Base-by-base conservation (phyloP, 2,329 filamentous ascomycete species). In the Fusarium luffae region DNA sequence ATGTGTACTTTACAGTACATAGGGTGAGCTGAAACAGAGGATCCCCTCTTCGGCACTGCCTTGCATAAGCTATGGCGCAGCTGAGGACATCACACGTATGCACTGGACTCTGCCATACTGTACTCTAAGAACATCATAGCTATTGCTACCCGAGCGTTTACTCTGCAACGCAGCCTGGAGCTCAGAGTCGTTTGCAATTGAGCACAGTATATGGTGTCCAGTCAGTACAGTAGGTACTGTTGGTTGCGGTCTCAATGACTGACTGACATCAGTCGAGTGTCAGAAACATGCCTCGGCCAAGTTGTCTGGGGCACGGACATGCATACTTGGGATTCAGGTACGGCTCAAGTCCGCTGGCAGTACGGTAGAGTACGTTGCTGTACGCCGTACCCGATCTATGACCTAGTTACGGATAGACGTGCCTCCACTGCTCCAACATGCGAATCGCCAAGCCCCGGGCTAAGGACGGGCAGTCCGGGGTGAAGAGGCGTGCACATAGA, bases 401-500 rank as follows among this genome's bases (percentile, higher is more conserved):
- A 52, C 68, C 59, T 57, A 59, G 58, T 41, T 61, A 32, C 46
- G 34, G 27, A 49, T 23, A 44, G 42, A 44, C 32, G 16, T 49
- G 44, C 62, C 59, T 66, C 48, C 43, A 54, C 52, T 59, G 61
- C 55, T 68, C 55, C 58, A 58, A 46, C 19, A 65, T 66, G 47
- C 52, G 60, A 65, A 51, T 67, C 44, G 57, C 67, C 67, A 69
- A 70, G 66, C 46, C 55, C 44, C 46, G 37, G 43, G 47, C 47
- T 54, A 57, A 60, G 43, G 56, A 54, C 69, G 63, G 66, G 48
- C 56, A 70, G 51, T 59, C 66, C 62, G 56, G 69, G 62, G 52
- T 54, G 44, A 55, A 54, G 41, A 59, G 69, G 69, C 40, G 69
- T 70, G 69, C 5, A 37, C 37, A 49, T 70, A 72, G 42, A 65